A percentile compares a stretch with the other conserved stretches of the same genome.
These are phyloP conservation scores for Xerocomellus dryophilus DNA, from an alignment of 768 basidiomycete species.

Conservation along the genomic window DNA sequence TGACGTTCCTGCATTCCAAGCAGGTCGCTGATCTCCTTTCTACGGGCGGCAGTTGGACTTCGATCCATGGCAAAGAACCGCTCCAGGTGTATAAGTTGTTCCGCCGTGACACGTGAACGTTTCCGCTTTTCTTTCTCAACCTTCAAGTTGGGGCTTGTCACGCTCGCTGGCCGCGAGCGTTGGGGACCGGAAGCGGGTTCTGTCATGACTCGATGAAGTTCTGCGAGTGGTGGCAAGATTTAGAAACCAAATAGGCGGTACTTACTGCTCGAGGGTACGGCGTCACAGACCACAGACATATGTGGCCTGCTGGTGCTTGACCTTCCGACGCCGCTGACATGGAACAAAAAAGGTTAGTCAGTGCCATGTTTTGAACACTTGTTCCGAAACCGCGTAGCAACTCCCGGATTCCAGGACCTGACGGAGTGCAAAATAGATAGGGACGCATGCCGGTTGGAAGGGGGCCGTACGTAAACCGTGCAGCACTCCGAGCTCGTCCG, in stretches of 20 bases:
- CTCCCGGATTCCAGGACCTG: slow-evolving; percentile 26
- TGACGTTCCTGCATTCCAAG: slow-evolving; percentile 85
- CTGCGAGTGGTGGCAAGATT: slow-evolving; percentile 24
- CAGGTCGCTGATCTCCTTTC: slow-evolving; percentile 69
- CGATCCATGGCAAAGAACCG: slow-evolving; percentile 64
- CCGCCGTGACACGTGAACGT: slow-evolving; percentile 74
- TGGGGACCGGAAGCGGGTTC: slow-evolving; percentile 37
- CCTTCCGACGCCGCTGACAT: slow-evolving; percentile 28
- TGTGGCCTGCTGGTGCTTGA: slow-evolving; percentile 21
- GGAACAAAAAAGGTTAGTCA: slow-evolving; percentile 27
- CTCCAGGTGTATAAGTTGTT: slow-evolving; percentile 76
- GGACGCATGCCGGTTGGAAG: not conserved
- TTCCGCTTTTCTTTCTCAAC: slow-evolving; percentile 60
- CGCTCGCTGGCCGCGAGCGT: slow-evolving; percentile 33
- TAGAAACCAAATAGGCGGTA: slow-evolving; percentile 28
- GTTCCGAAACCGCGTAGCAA: slow-evolving; percentile 34
- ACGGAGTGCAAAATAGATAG: slow-evolving; percentile 15
- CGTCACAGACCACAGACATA: slow-evolving; percentile 28
- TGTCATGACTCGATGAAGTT: slow-evolving; percentile 22
- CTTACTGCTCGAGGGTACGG: slow-evolving; percentile 16
- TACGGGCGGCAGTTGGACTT: slow-evolving; percentile 66
- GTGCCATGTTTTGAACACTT: slow-evolving; percentile 17
- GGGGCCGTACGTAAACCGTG: not conserved
- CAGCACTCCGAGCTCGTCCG: too few species aligned
- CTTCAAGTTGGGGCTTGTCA: slow-evolving; percentile 24